Base-by-base conservation (phyloP, 257 asterid species). In the Cinchona pubescens region DNA sequence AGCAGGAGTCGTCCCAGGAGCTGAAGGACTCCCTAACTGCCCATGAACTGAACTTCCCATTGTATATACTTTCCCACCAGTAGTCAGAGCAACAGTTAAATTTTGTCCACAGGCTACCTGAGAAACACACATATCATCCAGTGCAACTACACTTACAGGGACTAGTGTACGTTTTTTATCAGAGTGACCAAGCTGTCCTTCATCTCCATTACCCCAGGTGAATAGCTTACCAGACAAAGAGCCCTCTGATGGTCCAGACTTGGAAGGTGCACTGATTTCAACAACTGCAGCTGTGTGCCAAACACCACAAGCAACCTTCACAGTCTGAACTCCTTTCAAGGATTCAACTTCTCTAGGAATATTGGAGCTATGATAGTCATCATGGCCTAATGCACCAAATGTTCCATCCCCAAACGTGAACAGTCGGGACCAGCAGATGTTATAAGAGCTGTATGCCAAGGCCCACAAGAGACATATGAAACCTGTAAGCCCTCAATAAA, bases 231-330 rank as follows among this genome's bases (percentile, higher is more conserved):
- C 82, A 40, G 49, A 40, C 73, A 75, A 65, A 65, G 81, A 73
- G 76, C 73, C 35, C 40, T 63, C 79, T 46, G 84, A 78, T 78
- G n/a, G n/a, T n/a, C n/a, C n/a, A n/a, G n/a, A n/a, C n/a, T n/a
- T n/a, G n/a, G n/a, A n/a, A n/a, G n/a, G n/a, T n/a, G n/a, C n/a
- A n/a, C n/a, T n/a, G n/a, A n/a, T n/a, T n/a, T n/a, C n/a, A n/a
- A n/a, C n/a, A n/a, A n/a, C n/a, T n/a, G n/a, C n/a, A 71, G 95
- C 96, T 75, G 96, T 86, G 76, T 89, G 96, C 96, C 96, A 91
- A 81, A 83, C 82, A 49, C 96, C 96, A 78, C 96, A 91, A 18
- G 94, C 83, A 72, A 87, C 86, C 78, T 73, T 80, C 34, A 85
- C 43, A 51, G 87, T 74, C 58, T 77, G 71, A 56, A 75, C 78